Base-by-base conservation (phyloP, 2,329 filamentous ascomycete genomes). In the Pyrenochaeta sp. region DNA sequence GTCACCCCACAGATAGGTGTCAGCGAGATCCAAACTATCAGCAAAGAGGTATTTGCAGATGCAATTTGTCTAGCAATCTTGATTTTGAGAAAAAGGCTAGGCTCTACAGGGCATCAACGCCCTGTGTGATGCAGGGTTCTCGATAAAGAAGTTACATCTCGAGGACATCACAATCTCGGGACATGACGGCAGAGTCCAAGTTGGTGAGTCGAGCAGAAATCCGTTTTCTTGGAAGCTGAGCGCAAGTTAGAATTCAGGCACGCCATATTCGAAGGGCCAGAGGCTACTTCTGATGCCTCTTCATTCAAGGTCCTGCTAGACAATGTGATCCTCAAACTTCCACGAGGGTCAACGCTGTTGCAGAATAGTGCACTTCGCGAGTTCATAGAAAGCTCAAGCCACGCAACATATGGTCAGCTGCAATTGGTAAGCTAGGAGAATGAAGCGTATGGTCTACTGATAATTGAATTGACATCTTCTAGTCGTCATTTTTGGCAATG, bases 11-110 rank as follows among this genome's bases (percentile, higher is more conserved):
- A 42, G 42, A 22, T 65, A 22, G 50, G 50, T 15, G 25, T 61
- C 12, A 36, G 47, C 47, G 13, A 63, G 42, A n/a, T 65, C 0
- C 59, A 48, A 36, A 64, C 37, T 12, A 55, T 65, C 37, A 59
- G 58, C 9, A 59, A n/a, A 56, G 43, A 65, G 28, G 55, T 65
- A 61, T n/a, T n/a, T n/a, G n/a, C n/a, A n/a, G n/a, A n/a, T n/a
- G n/a, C n/a, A n/a, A n/a, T n/a, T n/a, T n/a, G n/a, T n/a, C n/a
- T n/a, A n/a, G n/a, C n/a, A n/a, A n/a, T n/a, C n/a, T n/a, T n/a
- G n/a, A n/a, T n/a, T n/a, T n/a, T n/a, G n/a, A n/a, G n/a, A n/a
- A n/a, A n/a, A n/a, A n/a, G n/a, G n/a, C 30, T 49, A 59, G 55
- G 39, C 36, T 48, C 19, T 60, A 52, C 54, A 37, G 37, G 24